Evolutionary conservation across 139 green algal genomes (phyloP).

Genomic region (Chlorella sp.): DNA sequence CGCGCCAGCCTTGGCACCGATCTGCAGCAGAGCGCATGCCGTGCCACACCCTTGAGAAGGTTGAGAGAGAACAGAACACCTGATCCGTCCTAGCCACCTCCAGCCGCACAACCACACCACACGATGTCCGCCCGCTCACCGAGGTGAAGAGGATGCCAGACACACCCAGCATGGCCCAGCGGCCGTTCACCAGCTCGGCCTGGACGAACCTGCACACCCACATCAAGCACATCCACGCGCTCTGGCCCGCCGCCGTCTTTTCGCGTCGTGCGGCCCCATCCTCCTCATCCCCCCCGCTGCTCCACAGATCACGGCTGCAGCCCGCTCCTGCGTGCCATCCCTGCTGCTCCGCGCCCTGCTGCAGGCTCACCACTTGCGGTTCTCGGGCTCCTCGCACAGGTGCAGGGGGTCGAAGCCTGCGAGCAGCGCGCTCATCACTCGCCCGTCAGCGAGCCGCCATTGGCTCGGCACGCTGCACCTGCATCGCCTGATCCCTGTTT

Average conservation of each 20-base stretch:
- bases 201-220: slow-evolving; percentile 65
- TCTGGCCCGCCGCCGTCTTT: too few species aligned
- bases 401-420: slow-evolving; percentile 79
- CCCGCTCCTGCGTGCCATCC: too few species aligned
- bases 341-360: not conserved
- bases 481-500: not conserved
- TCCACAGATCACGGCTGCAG: too few species aligned
- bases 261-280: too few species aligned
- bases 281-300: too few species aligned
- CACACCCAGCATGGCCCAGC: slow-evolving; percentile 70
- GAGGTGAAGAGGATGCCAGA: slow-evolving; percentile 63
- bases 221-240: not conserved
- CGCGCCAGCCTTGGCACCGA: slow-evolving; percentile 37
- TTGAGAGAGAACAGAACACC: too few species aligned
- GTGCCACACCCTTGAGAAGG: not conserved
- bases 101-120: too few species aligned
- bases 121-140: too few species aligned
- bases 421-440: not conserved
- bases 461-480: not conserved
- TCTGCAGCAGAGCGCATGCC: slow-evolving; percentile 15
- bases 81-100: too few species aligned
- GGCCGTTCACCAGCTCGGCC: slow-evolving; percentile 76
- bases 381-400: slow-evolving; percentile 45
- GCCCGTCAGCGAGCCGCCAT: not conserved
- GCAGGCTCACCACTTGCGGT: slow-evolving; percentile 39